A percentile compares a stretch with the other conserved stretches of the same genome.
Conservation (phyloP, 2,329 filamentous ascomycete genomes). For the Parastagonospora nodorum region DNA sequence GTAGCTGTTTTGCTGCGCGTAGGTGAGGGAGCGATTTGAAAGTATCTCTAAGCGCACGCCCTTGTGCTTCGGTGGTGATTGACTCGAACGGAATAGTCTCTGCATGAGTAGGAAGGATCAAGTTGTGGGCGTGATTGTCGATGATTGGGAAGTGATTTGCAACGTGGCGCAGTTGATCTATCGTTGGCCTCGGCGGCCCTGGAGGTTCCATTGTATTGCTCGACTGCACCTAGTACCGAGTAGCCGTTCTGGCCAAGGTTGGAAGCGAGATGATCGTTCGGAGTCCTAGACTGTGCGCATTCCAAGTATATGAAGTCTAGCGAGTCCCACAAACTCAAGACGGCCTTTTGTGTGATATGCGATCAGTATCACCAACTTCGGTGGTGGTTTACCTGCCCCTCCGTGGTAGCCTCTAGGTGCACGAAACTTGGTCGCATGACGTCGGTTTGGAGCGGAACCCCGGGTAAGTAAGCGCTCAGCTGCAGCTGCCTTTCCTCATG, state of each 20-base stretch:
- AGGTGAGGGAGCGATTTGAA: conserved; percentile 69
- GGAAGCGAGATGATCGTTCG: not conserved
- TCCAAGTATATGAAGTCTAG: not conserved
- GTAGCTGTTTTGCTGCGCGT: conserved; percentile 71
- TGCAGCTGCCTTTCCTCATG: not conserved
- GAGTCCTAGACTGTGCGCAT: not conserved
- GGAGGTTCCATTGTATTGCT: conserved; percentile 22
- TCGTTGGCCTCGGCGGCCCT: conserved; percentile 20
- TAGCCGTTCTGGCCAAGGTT: not conserved
- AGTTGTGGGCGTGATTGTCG: conserved; percentile 74
- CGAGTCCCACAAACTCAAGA: not conserved
- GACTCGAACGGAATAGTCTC: conserved; percentile 61
- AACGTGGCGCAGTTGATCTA: conserved; percentile 41
- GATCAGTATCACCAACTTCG: not conserved
- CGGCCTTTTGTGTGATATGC: not conserved
- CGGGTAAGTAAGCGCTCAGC: conserved; percentile 8
- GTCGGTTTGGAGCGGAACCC: conserved; percentile 7
- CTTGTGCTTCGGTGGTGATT: conserved; percentile 75
- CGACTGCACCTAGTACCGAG: not conserved
- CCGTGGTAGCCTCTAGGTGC: not conserved
- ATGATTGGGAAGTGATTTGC: conserved; percentile 62
- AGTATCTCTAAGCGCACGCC: conserved; percentile 67
- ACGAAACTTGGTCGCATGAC: conserved; percentile 8
- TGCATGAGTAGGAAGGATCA: conserved; percentile 60
- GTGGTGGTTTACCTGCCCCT: conserved; percentile 1